Evolutionary conservation across 2,329 filamentous ascomycete species (phyloP).

Genomic region (Tolypocladium tundrense): DNA sequence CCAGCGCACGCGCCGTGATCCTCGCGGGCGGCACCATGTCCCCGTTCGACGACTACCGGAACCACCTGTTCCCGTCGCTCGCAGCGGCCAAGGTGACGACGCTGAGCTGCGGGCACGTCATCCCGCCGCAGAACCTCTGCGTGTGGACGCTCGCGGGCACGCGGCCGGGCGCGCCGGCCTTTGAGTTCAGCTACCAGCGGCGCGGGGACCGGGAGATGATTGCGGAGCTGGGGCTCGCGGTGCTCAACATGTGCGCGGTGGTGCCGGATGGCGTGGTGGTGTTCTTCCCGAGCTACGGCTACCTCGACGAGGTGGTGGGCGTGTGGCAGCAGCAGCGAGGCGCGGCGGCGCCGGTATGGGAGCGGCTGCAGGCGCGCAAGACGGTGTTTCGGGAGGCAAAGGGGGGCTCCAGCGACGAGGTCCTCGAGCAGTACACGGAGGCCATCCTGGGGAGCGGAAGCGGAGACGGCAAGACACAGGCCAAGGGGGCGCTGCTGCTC

Average conservation of each 20-base stretch:
- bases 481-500: constrained; percentile 65
- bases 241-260: constrained; percentile 60
- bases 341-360: constrained; percentile 39
- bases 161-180: constrained; percentile 34
- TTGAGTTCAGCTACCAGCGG: constrained; percentile 83
- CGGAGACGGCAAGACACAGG: not conserved
- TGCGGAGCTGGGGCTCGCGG: constrained; percentile 59
- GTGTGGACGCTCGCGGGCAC: constrained; percentile 57
- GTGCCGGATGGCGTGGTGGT: constrained; percentile 86
- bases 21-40: constrained; percentile 97
- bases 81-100: constrained; percentile 55
- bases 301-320: constrained; percentile 63
- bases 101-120: constrained; percentile 89
- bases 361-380: constrained; percentile 48
- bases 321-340: constrained; percentile 42
- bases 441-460: constrained; percentile 47
- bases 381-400: constrained; percentile 50
- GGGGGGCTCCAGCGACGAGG: constrained; percentile 50
- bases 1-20: constrained; percentile 76
- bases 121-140: constrained; percentile 70
- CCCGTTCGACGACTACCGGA: constrained; percentile 81
- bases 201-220: constrained; percentile 62
- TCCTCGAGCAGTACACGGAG: constrained; percentile 62
- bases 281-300: constrained; percentile 93
- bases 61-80: constrained; percentile 75